phyloP scores from a whole-genome alignment of 768 basidiomycete genomes.

The Amyloporia xantha region DNA sequence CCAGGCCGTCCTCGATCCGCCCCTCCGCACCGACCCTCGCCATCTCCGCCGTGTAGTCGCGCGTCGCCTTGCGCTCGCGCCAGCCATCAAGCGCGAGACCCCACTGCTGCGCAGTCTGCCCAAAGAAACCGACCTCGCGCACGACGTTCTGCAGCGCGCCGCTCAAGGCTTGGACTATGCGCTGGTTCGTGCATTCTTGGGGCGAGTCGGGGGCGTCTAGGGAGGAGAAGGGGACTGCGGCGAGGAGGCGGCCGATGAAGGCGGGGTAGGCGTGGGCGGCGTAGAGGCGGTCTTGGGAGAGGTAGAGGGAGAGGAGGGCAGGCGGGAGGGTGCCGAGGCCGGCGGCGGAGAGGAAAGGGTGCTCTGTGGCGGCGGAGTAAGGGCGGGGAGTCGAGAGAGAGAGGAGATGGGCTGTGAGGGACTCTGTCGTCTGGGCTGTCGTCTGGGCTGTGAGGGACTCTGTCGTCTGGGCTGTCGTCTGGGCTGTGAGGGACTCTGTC shows the following conservation, averaged over 20 bases:
- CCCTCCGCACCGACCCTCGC: constrained; percentile 40
- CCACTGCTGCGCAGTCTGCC: constrained; percentile 37
- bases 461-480: too few relatives aligned
- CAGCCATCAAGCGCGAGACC: constrained; percentile 41
- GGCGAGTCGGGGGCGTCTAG: constrained; percentile 25
- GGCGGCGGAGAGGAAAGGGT: constrained; percentile 55
- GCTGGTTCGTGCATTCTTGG: constrained; percentile 31
- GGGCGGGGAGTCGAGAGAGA: constrained; percentile 28
- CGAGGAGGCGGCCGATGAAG: constrained; percentile 61
- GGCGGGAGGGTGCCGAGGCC: constrained; percentile 44
- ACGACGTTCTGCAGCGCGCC: constrained; percentile 53
- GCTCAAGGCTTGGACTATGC: constrained; percentile 42
- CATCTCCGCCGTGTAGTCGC: constrained; percentile 71
- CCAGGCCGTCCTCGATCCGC: constrained; percentile 52
- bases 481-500: too few relatives aligned
- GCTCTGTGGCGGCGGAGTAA: constrained; percentile 44
- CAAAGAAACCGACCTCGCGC: constrained; percentile 56
- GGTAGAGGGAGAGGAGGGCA: constrained; percentile 49
- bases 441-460: too few relatives aligned
- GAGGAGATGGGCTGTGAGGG: constrained; percentile 29
- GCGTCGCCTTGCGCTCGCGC: constrained; percentile 53
- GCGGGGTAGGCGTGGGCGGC: constrained; percentile 69
- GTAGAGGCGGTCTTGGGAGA: constrained; percentile 70
- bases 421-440: too few relatives aligned
- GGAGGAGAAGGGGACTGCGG: constrained; percentile 47